These are phyloP conservation scores for Aurifilum marmelostoma DNA, from an alignment of 2,329 filamentous ascomycete genomes.

Conservation along the genomic window DNA sequence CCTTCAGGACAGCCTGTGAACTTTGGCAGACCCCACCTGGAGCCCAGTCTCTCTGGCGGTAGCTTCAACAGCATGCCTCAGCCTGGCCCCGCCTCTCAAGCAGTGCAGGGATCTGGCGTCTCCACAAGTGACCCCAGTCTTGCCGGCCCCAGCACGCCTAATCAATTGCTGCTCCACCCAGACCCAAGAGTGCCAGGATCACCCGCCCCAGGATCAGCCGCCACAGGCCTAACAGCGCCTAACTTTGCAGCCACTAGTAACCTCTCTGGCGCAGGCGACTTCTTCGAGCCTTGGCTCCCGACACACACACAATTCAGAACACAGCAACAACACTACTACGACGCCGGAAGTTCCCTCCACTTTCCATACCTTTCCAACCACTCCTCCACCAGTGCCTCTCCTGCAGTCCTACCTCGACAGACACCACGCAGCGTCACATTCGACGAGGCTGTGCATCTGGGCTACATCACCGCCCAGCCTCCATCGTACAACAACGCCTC, in stretches of 20 bases:
- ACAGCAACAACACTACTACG: not conserved
- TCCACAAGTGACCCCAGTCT: conserved; percentile 19
- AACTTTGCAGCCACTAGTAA: conserved; percentile 1
- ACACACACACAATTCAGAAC: not conserved
- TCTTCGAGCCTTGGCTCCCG: not conserved
- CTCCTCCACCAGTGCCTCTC: not conserved
- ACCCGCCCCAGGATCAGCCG: not conserved
- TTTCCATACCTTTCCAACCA: not conserved
- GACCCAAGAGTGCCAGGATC: not conserved
- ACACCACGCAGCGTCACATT: not conserved
- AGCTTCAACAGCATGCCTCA: not conserved
- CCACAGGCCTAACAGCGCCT: not conserved
- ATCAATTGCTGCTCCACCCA: conserved; percentile 3
- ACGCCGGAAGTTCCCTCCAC: not conserved
- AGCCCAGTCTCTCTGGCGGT: not conserved
- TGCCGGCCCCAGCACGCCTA: conserved; percentile 13
- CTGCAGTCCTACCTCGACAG: too few relatives aligned
- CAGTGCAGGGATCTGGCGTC: conserved; percentile 12
- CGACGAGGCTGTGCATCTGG: conserved; percentile 29
- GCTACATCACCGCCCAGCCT: conserved; percentile 29
- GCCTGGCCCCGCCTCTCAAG: not conserved
- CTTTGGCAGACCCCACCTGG: not conserved
- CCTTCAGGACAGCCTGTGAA: not conserved
- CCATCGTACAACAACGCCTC: conserved; percentile 35
- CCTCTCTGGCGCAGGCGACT: not conserved